Evolutionary conservation across 2,329 filamentous ascomycete genomes (phyloP), one percentile per base, ranked within the genome.

Genomic region (Fusarium palustre): DNA sequence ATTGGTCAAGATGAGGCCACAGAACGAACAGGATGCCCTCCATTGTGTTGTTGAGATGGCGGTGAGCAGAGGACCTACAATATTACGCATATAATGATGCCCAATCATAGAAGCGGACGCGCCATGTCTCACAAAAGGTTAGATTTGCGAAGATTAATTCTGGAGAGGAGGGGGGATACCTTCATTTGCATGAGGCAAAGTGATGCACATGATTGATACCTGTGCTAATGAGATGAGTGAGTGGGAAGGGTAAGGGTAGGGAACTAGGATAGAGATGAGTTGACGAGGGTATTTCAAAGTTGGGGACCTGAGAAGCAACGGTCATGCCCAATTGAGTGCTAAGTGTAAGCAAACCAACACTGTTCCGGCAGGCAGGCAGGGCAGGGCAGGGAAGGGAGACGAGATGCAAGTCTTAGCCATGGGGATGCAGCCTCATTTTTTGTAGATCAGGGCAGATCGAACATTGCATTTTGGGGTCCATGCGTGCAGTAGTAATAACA

Each of bases 371-470:
- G 65, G 47, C 41, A 52, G 34, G 10, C 28, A 30, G 28, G 28
- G n/a, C 41, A 52, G 34, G n/a, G 15, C 18, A 38, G 25, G 48
- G 36, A 24, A 28, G 41, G 39, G 39, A 52, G 34, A 52, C 24
- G 43, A 55, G 24, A 62, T 66, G 66, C 52, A 68, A 49, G 55
- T 63, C 61, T 66, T 59, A 55, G 13, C 28, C 25, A 30, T 31
- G 28, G 30, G 25, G 25, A 53, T 66, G 66, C 62, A 69, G 66
- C 55, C 59, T 62, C 53, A 30, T 50, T 49, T 50, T 50, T 39
- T 56, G 66, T 47, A 59, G 66, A 69, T 70, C 66, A 63, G 63
- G 62, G 48, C 49, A 52, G 58, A 66, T 58, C 52, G 55, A 42
- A 41, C 63, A 67, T 54, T 50, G 58, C 57, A 59, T 59, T 42